These are phyloP conservation scores for Naganishia sp. DNA, from an alignment of 1,284 basidiomycete species.

Conservation along the genomic window DNA sequence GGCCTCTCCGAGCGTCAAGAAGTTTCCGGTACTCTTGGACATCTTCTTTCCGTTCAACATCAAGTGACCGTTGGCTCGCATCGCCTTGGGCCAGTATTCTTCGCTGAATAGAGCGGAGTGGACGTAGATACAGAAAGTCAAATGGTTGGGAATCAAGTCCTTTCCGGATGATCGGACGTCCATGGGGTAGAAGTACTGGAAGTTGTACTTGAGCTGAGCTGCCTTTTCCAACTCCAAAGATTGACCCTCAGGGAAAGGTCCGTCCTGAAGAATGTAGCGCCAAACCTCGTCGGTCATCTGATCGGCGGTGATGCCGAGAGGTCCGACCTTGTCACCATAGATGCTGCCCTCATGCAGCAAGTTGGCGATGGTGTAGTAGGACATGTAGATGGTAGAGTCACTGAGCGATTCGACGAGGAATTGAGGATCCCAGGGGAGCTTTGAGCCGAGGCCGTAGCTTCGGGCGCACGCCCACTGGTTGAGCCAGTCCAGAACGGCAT, in stretches of 20 bases:
- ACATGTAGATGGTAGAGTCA: constrained; percentile 99
- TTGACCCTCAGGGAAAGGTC: constrained; percentile 68
- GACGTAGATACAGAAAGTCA: constrained; percentile 93
- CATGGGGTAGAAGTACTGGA: constrained; percentile 97
- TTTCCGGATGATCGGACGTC: constrained; percentile 99
- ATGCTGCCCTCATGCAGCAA: constrained; percentile 77
- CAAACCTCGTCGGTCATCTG: constrained; percentile 97
- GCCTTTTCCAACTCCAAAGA: constrained; percentile 71
- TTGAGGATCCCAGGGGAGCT: constrained; percentile 93
- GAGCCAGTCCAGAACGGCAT: constrained; percentile 90
- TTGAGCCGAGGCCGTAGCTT: constrained; percentile 93
- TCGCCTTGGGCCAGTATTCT: constrained; percentile 86
- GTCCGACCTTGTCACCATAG: constrained; percentile 77
- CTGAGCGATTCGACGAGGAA: constrained; percentile 96
- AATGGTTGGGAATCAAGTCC: constrained; percentile 93
- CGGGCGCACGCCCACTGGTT: constrained; percentile 99
- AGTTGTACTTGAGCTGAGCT: constrained; percentile 84
- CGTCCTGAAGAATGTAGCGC: constrained; percentile 87
- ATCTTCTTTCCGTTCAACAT: constrained; percentile 99
- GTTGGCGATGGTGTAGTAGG: constrained; percentile 94
- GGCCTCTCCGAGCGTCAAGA: constrained; percentile 55
- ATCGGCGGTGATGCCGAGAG: constrained; percentile 79
- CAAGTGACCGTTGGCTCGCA: constrained; percentile 95
- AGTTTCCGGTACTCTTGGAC: constrained; percentile 84
- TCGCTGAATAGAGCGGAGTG: constrained; percentile 94